phyloP scores from a whole-genome alignment of 306 rosid species.

The Vigna nakashimae region DNA sequence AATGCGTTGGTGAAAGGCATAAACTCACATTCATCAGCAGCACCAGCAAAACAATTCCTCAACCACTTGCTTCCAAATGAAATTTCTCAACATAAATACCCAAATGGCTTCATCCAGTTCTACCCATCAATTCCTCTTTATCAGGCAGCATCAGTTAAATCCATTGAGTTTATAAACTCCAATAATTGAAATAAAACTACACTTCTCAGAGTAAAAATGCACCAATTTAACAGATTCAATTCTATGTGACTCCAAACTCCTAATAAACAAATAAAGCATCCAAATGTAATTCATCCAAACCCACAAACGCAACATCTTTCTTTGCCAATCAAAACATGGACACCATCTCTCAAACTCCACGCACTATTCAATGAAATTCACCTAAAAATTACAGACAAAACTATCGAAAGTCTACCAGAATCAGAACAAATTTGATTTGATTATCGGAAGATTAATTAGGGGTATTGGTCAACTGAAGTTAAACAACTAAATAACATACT shows the following conservation, averaged over 20 bases:
- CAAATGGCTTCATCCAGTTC: conserved; percentile 23
- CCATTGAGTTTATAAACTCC: not conserved
- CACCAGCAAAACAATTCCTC: not conserved
- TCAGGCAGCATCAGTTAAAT: not conserved
- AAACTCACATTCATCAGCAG: conserved; percentile 3
- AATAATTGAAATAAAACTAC: not conserved
- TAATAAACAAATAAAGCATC: conserved; percentile 10
- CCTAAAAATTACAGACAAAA: not conserved
- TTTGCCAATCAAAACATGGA: not conserved
- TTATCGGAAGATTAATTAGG: not conserved
- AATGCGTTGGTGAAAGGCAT: not conserved
- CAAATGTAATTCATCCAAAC: not conserved
- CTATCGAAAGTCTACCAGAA: not conserved
- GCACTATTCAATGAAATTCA: not conserved
- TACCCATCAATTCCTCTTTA: conserved; percentile 17
- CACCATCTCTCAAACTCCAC: not conserved
- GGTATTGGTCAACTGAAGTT: too few relatives aligned
- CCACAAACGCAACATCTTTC: not conserved
- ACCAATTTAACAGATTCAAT: not conserved
- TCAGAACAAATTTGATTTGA: too few relatives aligned
- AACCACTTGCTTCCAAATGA: conserved; percentile 11
- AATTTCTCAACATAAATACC: not conserved
- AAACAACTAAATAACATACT: not conserved
- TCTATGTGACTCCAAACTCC: not conserved
- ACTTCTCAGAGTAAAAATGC: conserved; percentile 2